Conservation (phyloP, 2,329 filamentous ascomycete species). For the Ascomycota sp. region DNA sequence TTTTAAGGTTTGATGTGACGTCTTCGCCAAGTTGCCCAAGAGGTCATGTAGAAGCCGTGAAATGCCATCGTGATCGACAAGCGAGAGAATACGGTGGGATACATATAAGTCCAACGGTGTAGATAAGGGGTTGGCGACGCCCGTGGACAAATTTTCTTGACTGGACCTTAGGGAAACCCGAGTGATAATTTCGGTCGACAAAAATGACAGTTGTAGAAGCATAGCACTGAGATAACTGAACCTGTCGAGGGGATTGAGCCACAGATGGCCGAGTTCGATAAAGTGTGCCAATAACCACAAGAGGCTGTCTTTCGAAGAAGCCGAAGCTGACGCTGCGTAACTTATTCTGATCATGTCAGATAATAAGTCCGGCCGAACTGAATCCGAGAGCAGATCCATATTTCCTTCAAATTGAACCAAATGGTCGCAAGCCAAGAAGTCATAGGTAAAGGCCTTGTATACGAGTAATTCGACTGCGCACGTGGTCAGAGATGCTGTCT, state of each 20-base stretch:
- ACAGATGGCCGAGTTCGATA: constrained; percentile 30
- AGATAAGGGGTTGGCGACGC: constrained; percentile 4
- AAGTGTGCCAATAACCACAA: constrained; percentile 50
- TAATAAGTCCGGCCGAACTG: constrained; percentile 19
- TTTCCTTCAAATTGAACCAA: constrained; percentile 21
- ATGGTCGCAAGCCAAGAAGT: constrained; percentile 16
- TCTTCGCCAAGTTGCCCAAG: constrained; percentile 10
- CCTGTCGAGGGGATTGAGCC: constrained; percentile 13
- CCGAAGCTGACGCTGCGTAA: constrained; percentile 9
- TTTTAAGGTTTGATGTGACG: constrained; percentile 11
- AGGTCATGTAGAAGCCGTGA: constrained; percentile 21
- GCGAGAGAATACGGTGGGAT: constrained; percentile 41
- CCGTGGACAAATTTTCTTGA: constrained; percentile 2
- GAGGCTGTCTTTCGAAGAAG: constrained; percentile 19
- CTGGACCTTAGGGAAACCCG: constrained; percentile 13
- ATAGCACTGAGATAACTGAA: constrained; percentile 27
- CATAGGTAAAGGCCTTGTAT: constrained; percentile 17
- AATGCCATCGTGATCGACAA: constrained; percentile 60
- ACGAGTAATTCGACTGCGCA: constrained; percentile 3
- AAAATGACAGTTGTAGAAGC: constrained; percentile 30
- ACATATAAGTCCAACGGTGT: constrained; percentile 33
- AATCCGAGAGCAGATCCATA: constrained; percentile 13
- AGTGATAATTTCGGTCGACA: constrained; percentile 29
- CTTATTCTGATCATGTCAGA: constrained; percentile 19
- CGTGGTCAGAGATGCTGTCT: not conserved